Evolutionary conservation across 2,329 filamentous ascomycete species (phyloP), one percentile per base, ranked within the genome.

Genomic region (Aspergillus sp.): DNA sequence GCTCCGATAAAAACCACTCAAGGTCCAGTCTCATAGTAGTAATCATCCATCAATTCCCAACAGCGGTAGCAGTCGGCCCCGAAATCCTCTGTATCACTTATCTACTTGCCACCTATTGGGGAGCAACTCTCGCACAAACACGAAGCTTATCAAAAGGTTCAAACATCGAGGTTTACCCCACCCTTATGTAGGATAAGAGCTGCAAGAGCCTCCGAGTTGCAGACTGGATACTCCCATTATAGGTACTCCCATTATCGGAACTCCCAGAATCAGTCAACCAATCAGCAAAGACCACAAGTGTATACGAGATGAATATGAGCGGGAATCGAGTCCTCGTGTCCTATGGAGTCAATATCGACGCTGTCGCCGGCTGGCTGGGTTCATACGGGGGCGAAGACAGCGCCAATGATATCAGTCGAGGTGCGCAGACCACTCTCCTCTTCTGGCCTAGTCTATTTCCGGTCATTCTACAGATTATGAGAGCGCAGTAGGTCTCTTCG

Each of bases 281-380:
- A 19, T 19, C 19, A 19, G 19, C 19, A 19, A 19, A 19, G 19
- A 19, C 19, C 19, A 19, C 19, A 19, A 19, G 19, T 19, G 19
- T 19, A 19, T 1, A 19, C 19, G 19, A 19, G 19, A 13, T 56
- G 59, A 56, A 43, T 19, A 73, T 72, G 71, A 69, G 71, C 59
- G 80, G 79, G 72, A 85, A 85, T 66, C 78, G 83, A 55, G 81
- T 86, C 53, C 80, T 86, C 43, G 81, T 83, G 48, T 78, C 84
- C 66, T 91, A 91, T 68, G 88, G 89, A 3, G 87, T 92, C 25
- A 90, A 92, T 64, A 88, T 92, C 28, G 89, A 92, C 66, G 89
- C 89, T n/a, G 88, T 92, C 1, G 86, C 89, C 1, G 89, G 90
- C 8, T 92, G 90, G 90, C 80, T 92, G 0, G 90, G 90, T 0